phyloP scores from a whole-genome alignment of 2,329 filamentous ascomycete genomes.

The Zasmidium citrigriseum region DNA sequence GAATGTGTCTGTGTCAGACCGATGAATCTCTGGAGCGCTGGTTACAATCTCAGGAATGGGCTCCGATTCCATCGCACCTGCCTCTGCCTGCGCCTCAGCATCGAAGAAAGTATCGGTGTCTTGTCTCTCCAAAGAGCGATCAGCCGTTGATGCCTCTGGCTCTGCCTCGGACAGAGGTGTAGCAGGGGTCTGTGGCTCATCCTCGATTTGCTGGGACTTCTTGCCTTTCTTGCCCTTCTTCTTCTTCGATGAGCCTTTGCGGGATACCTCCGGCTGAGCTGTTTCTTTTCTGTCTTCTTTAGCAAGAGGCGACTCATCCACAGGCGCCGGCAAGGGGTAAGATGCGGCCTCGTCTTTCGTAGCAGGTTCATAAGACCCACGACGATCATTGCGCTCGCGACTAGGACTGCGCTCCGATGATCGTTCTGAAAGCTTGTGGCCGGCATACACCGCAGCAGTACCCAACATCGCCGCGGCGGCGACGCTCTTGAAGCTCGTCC shows the following conservation, averaged over 20 bases:
- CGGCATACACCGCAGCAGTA: conserved; percentile 28
- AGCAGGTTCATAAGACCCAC: neutral
- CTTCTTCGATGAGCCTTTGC: conserved; percentile 20
- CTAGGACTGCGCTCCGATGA: conserved; percentile 14
- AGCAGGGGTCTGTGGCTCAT: neutral
- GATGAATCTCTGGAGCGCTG: neutral
- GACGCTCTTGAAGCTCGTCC: conserved; percentile 16
- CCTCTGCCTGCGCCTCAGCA: conserved; percentile 5
- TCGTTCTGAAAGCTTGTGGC: conserved; percentile 14
- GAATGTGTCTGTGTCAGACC: neutral
- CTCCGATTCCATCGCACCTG: neutral
- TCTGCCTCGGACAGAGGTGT: conserved; percentile 2
- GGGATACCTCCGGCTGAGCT: conserved; percentile 5
- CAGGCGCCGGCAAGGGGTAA: conserved; percentile 17
- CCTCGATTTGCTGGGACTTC: conserved; percentile 13
- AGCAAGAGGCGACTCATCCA: conserved; percentile 1
- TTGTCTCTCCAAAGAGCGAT: neutral
- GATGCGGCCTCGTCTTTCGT: neutral
- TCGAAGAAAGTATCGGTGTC: conserved; percentile 7
- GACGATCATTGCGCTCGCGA: neutral
- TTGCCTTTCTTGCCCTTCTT: conserved; percentile 32
- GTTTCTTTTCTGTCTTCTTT: neutral
- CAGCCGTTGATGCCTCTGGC: neutral
- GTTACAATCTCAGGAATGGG: neutral
- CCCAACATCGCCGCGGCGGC: conserved; percentile 32